Conservation (phyloP, 345 rosid genomes). For the Gossypium longicalyx region DNA sequence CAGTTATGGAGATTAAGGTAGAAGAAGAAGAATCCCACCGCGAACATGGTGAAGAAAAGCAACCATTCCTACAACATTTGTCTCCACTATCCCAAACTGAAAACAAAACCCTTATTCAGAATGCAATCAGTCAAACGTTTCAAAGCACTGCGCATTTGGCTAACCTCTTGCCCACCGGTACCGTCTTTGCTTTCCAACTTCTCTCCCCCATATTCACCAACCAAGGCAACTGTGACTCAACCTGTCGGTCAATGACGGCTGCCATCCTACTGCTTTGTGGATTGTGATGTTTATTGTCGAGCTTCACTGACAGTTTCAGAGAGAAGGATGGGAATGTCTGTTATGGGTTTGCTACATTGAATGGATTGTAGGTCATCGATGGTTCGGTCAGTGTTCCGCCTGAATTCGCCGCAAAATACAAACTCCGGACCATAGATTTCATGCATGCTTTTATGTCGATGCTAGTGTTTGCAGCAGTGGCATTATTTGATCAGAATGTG, state of each 20-base stretch:
- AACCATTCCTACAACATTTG: constrained; percentile 40
- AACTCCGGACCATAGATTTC: constrained; percentile 62
- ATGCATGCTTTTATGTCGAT: constrained; percentile 63
- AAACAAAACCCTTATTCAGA: constrained; percentile 50
- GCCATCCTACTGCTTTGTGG: constrained; percentile 54
- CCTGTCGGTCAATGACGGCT: constrained; percentile 50
- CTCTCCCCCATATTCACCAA: constrained; percentile 73
- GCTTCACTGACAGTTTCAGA: constrained; percentile 78
- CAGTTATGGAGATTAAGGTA: constrained; percentile 26
- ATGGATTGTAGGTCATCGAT: constrained; percentile 78
- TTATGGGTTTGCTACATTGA: constrained; percentile 66
- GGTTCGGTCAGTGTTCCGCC: constrained; percentile 59
- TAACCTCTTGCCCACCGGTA: constrained; percentile 84
- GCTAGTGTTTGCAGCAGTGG: constrained; percentile 67
- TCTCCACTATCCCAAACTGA: constrained; percentile 31
- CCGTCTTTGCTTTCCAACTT: constrained; percentile 88
- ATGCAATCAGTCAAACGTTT: constrained; percentile 75
- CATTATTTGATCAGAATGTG: constrained; percentile 65
- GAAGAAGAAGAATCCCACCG: constrained; percentile 22
- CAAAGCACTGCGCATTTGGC: constrained; percentile 84
- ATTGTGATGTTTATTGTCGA: constrained; percentile 58
- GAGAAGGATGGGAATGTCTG: constrained; percentile 64
- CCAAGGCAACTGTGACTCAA: constrained; percentile 65
- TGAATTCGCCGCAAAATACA: constrained; percentile 47
- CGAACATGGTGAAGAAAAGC: constrained; percentile 25